phyloP scores from a whole-genome alignment of 1,139 yeast species.

The Blastobotrys buckinghamii region DNA sequence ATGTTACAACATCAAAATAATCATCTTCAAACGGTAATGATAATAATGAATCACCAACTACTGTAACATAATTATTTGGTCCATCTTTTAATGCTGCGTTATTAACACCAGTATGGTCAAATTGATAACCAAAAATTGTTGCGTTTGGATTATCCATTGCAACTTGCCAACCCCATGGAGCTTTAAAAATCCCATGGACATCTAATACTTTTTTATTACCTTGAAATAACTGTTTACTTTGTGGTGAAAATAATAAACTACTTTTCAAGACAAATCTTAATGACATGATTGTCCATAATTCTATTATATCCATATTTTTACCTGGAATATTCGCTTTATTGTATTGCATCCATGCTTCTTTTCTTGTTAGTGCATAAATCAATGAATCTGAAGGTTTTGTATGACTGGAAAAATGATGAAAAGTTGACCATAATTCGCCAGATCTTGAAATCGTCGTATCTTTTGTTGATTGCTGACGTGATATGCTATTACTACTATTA shows the following conservation, averaged over 20 bases:
- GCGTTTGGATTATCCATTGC: constrained; percentile 36
- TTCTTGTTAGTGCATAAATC: constrained; percentile 29
- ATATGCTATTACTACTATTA: neutral
- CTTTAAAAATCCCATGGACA: constrained; percentile 30
- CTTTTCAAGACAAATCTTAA: constrained; percentile 26
- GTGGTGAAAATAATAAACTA: constrained; percentile 18
- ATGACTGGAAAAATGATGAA: constrained; percentile 25
- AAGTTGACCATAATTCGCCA: constrained; percentile 20
- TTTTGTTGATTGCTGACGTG: neutral
- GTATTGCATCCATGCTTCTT: constrained; percentile 32
- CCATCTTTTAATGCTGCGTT: constrained; percentile 23
- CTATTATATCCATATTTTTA: constrained; percentile 23
- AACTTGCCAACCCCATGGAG: constrained; percentile 39
- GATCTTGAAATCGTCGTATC: neutral
- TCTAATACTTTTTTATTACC: constrained; percentile 22
- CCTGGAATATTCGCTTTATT: constrained; percentile 15
- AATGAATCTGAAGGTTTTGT: constrained; percentile 29
- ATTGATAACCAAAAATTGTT: constrained; percentile 31
- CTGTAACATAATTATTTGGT: constrained; percentile 30
- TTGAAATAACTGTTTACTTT: constrained; percentile 7
- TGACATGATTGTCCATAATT: constrained; percentile 33
- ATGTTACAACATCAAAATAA: constrained; percentile 32
- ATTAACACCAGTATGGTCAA: constrained; percentile 20
- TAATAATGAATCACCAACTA: constrained; percentile 28
- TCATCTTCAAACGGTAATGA: constrained; percentile 34